phyloP scores from a whole-genome alignment of 2,329 filamentous ascomycete genomes.

The Ophiocordyceps camponoti-saundersi region DNA sequence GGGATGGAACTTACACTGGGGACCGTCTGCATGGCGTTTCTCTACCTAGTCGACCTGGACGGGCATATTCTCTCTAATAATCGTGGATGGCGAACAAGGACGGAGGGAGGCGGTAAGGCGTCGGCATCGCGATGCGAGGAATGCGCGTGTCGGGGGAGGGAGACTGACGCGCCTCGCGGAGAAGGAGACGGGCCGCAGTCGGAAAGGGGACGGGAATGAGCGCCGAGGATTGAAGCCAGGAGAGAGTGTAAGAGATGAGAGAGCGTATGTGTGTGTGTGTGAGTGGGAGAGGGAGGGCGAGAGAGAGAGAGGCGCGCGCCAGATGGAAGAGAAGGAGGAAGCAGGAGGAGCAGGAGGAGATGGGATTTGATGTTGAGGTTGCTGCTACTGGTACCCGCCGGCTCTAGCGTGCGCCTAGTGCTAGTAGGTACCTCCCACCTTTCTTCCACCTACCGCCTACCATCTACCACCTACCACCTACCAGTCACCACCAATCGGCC shows the following conservation, averaged over 20 bases:
- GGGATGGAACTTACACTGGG: slow-evolving; percentile 25
- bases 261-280: too few species aligned
- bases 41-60: slow-evolving; percentile 16
- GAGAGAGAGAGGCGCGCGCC: background rate
- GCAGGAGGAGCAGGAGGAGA: background rate
- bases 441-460: background rate
- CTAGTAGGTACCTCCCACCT: too few species aligned
- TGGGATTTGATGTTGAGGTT: too few species aligned
- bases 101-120: background rate
- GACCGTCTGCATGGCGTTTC: slow-evolving; percentile 31
- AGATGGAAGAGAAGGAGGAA: slow-evolving; percentile 3
- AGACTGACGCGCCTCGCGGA: background rate
- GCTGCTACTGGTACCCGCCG: background rate
- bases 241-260: background rate
- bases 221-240: background rate
- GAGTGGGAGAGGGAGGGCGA: background rate
- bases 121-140: background rate
- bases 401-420: too few species aligned
- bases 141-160: background rate
- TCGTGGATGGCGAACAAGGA: background rate
- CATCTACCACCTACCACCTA: background rate
- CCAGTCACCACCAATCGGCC: background rate
- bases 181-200: background rate
- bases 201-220: background rate
- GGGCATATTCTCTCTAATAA: slow-evolving; percentile 17